phyloP scores from a whole-genome alignment of 2,329 filamentous ascomycete species.

The Didymella pomorum region DNA sequence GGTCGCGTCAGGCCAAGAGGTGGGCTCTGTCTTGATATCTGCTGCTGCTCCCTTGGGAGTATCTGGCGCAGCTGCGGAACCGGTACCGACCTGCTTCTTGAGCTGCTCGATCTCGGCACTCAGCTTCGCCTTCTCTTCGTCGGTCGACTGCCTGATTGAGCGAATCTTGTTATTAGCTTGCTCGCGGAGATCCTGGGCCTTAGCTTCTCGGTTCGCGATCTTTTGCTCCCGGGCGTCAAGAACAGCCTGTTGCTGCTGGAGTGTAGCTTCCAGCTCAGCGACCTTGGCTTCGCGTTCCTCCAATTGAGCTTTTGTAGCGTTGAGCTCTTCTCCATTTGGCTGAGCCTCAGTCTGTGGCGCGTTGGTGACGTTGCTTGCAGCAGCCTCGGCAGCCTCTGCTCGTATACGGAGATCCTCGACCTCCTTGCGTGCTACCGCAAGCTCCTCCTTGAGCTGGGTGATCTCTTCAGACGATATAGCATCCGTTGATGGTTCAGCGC shows the following conservation, averaged over 20 bases:
- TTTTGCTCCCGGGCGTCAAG: constrained; percentile 29
- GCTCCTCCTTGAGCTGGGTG: constrained; percentile 47
- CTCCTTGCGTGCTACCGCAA: constrained; percentile 56
- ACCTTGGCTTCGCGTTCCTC: constrained; percentile 39
- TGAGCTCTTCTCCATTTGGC: constrained; percentile 58
- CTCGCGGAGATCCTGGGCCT: constrained; percentile 48
- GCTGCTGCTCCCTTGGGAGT: constrained; percentile 11
- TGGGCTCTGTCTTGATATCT: constrained; percentile 18
- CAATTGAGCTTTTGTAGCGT: constrained; percentile 45
- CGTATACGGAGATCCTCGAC: constrained; percentile 55
- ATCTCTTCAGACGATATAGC: constrained; percentile 27
- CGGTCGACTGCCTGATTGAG: constrained; percentile 44
- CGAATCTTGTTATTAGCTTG: constrained; percentile 74
- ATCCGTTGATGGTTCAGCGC: constrained; percentile 12
- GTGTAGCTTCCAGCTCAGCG: constrained; percentile 54
- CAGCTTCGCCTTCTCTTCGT: constrained; percentile 52
- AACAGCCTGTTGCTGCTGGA: constrained; percentile 42
- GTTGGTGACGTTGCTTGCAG: constrained; percentile 15
- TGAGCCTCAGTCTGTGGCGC: constrained; percentile 49
- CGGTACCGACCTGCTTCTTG: constrained; percentile 26
- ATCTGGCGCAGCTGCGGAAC: constrained; percentile 3
- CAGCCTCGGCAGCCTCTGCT: constrained; percentile 37
- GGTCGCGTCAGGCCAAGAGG: constrained; percentile 16
- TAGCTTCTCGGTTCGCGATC: constrained; percentile 35
- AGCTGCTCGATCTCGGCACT: constrained; percentile 53